These are phyloP conservation scores for Astrephomene gubernaculifera DNA, from an alignment of 139 green algal genomes.

Conservation along the genomic window DNA sequence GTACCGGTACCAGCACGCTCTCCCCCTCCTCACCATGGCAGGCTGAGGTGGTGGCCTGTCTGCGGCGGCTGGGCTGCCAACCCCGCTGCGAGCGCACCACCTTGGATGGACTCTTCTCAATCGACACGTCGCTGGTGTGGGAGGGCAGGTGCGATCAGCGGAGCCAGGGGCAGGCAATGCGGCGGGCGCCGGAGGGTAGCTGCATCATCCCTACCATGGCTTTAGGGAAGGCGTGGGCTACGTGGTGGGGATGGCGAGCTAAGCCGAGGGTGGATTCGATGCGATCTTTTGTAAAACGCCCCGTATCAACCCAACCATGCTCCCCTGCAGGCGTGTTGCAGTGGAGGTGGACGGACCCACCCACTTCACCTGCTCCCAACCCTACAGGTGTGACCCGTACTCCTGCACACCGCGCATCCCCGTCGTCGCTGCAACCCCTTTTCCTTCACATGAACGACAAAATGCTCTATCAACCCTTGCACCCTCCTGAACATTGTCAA, in stretches of 20 bases:
- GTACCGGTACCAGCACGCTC: background rate
- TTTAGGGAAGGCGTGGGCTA: background rate
- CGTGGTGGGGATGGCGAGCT: background rate
- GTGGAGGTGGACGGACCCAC: conserved; percentile 75
- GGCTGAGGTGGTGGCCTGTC: conserved; percentile 26
- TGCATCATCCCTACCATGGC: background rate
- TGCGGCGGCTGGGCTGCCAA: conserved; percentile 23
- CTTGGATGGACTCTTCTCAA: conserved; percentile 62
- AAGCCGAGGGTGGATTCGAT: background rate
- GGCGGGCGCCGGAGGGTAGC: background rate
- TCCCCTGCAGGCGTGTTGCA: conserved; percentile 54
- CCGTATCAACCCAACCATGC: background rate
- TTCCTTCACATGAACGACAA: background rate
- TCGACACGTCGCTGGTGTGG: conserved; percentile 65
- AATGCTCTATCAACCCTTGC: background rate
- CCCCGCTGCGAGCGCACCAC: conserved; percentile 48
- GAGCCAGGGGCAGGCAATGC: background rate
- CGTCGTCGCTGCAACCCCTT: background rate
- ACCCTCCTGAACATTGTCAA: background rate
- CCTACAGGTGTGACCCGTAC: background rate
- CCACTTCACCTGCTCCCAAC: conserved; percentile 68
- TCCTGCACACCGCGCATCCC: background rate
- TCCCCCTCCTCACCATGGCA: too few species aligned
- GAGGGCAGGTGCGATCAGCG: conserved; percentile 34
- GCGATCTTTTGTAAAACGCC: background rate